Conservation (phyloP, 2,329 filamentous ascomycete genomes). For the Diaporthe helianthi region DNA sequence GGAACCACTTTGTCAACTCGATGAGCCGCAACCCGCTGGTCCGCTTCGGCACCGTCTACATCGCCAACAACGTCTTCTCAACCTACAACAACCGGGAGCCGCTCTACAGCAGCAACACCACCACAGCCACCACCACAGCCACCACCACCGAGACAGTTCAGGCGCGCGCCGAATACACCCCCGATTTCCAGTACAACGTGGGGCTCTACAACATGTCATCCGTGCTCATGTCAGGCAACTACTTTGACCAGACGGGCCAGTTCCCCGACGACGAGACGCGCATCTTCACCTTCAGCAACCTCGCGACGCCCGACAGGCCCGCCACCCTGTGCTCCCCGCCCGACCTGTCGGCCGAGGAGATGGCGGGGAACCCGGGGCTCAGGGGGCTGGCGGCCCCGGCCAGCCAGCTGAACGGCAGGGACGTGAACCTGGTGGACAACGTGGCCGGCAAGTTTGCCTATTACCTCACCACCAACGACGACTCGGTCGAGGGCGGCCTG, state of each 20-base stretch:
- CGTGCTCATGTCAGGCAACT: constrained; percentile 18
- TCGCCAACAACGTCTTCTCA: constrained; percentile 17
- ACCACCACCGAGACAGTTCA: background rate
- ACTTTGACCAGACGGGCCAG: constrained; percentile 16
- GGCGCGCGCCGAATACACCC: background rate
- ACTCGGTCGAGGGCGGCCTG: constrained; percentile 11
- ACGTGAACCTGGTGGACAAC: constrained; percentile 5
- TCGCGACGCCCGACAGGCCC: background rate
- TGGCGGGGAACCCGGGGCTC: background rate
- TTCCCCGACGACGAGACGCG: constrained; percentile 3
- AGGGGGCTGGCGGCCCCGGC: background rate
- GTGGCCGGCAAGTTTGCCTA: background rate
- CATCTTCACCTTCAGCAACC: constrained; percentile 19
- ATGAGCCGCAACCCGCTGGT: constrained; percentile 27
- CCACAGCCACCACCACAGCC: background rate
- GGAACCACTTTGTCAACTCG: constrained; percentile 24
- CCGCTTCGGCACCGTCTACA: constrained; percentile 21
- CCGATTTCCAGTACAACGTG: constrained; percentile 19
- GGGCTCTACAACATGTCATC: constrained; percentile 25
- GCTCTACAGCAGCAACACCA: background rate
- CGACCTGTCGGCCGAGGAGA: constrained; percentile 10
- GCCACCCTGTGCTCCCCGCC: constrained; percentile 21
- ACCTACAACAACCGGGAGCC: constrained; percentile 17
- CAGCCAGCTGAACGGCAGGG: constrained; percentile 11
- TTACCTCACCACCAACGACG: background rate